Evolutionary conservation across 139 green algal species (phyloP), one percentile per base, ranked within the genome.

Genomic region (Prasinococcaceae sp.): DNA sequence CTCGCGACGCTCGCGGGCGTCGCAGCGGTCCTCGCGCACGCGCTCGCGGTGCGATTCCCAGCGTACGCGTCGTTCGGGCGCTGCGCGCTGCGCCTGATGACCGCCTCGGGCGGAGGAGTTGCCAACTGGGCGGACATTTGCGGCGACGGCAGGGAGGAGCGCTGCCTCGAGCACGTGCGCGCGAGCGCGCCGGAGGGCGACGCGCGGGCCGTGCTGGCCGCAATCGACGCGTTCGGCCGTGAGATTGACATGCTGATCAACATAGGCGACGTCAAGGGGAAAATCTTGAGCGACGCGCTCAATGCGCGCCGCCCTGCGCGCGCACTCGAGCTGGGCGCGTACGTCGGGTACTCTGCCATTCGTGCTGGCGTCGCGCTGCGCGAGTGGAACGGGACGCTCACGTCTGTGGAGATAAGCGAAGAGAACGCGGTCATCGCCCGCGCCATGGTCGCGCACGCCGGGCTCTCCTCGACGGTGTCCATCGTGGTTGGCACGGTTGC

Each of bases 301-400:
- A 41, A 23, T 1, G 12, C 30, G 19, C 22, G 35, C 17, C 33
- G 49, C 14, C 51, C 51, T 4, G 10, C 29, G 27, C 19, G 35
- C 23, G 32, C 33, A 28, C 10, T 58, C 22, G 51, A 58, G 40
- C 29, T 58, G 14, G 51, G 51, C 22, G 27, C 25, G 9, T 58
- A 30, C 51, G 32, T 39, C 33, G 51, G 51, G 9, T 58, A 58
- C 51, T 58, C 51, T 24, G 51, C 51, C 6, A 41, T 49, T 49
- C 37, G 35, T 3, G 49, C 37, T 17, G 45, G 17, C 9, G 24
- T 17, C 6, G 16, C 23, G 6, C 27, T 52, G 12, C 25, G 26
- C 9, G 17, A 12, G 19, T 27, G 26, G 25, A 27, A 27, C 17
- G 26, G 19, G 1, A 20, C 17, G 25, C 16, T 58, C 10, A 3